Percentiles rank a stretch among this genome's conserved stretches.
Conservation (phyloP, 2,329 filamentous ascomycete genomes). For the Ambrosiella xylebori region DNA sequence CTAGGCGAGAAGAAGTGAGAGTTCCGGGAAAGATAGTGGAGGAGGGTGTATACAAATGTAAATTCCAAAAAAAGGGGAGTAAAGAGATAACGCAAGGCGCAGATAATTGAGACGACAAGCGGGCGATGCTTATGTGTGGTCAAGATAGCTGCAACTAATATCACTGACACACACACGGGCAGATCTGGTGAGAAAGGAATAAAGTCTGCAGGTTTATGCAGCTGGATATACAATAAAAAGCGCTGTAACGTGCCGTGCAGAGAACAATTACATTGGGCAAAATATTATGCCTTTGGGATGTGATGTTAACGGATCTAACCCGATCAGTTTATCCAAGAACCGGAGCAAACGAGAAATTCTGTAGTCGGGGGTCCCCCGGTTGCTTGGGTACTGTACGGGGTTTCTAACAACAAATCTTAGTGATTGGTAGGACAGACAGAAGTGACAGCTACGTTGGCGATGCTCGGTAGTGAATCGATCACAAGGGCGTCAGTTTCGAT, state of each 20-base stretch:
- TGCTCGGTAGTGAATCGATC: not conserved
- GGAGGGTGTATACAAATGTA: not conserved
- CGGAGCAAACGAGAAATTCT: not conserved
- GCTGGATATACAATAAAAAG: not conserved
- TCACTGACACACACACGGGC: not conserved
- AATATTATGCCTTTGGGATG: not conserved
- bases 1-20: not conserved
- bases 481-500: not conserved
- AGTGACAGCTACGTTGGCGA: not conserved
- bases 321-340: no score
- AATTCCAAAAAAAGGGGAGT: not conserved
- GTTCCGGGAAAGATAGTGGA: not conserved
- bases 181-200: not conserved
- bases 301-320: not conserved
- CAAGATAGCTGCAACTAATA: not conserved
- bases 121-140: not conserved
- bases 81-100: not conserved
- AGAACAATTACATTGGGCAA: not conserved
- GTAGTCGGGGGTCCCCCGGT: not conserved
- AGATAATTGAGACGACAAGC: not conserved
- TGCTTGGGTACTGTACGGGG: not conserved
- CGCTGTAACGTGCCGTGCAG: conserved; percentile 1
- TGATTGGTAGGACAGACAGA: not conserved
- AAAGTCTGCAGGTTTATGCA: not conserved
- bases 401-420: not conserved